Evolutionary conservation across 495 filamentous ascomycete genomes (phyloP), one percentile per base, ranked within the genome.

Genomic region (Saxophila tyrrhenica): DNA sequence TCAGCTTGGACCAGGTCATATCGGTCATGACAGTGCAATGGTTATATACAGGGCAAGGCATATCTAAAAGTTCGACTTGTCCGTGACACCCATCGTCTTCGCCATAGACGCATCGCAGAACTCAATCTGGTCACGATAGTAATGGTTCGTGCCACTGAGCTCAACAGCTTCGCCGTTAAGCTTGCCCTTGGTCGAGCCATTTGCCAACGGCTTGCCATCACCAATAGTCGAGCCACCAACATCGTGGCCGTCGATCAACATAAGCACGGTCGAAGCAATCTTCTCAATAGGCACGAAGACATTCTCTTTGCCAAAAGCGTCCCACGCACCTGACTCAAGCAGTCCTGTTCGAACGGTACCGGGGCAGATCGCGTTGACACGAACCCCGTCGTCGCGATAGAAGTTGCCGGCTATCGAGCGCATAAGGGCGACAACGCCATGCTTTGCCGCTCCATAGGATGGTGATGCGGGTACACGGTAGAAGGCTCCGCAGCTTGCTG

Each of bases 271-370:
- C 15, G 51, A 35, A 8, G 54, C 52, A 16, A 66, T 57, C 49
- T 61, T 66, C 39, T 57, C 53, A 19, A 66, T 61, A 1, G 64
- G 65, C 20, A 62, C 64, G 54, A 66, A 68, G 41, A 56, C 60
- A 44, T 59, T 38, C 7, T 35, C 29, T 25, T 60, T 51, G 5
- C 50, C 50, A 35, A 66, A 68, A 11, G 46, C 55, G 16, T 55
- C 58, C 64, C 65, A 68, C 9, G 59, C 65, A 9, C 51, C 56
- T 15, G 50, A 47, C 22, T 52, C 60, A 21, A 68, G 56, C 10
- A 68, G 54, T 54, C 64, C 64, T 24, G 65, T 68, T 42, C 49
- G 48, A 5, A 68, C 61, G 0, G 64, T 63, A n/a, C 62, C 64
- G 0, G 64, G 64, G 25, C 55, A 59, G 13, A 64, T 68, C 3